These are phyloP conservation scores for Trichoderma aggressivum DNA, from an alignment of 2,329 filamentous ascomycete genomes.

Conservation along the genomic window DNA sequence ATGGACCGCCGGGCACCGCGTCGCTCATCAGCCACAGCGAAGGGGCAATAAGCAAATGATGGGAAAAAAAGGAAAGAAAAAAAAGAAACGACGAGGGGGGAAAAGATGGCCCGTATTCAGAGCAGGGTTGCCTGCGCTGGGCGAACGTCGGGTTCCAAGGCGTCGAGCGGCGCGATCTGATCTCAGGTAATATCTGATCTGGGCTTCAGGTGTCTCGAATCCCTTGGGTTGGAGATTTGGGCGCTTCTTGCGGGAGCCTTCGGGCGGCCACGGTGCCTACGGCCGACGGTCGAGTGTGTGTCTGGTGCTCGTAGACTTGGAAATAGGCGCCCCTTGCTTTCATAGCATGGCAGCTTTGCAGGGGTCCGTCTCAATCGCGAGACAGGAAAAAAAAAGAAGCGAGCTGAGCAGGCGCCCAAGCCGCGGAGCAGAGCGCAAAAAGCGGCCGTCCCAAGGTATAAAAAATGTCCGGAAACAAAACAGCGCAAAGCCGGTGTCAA, in stretches of 20 bases:
- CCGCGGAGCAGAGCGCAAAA: not conserved
- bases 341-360: slow-evolving; percentile 18
- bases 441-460: not conserved
- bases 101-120: not conserved
- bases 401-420: slow-evolving; percentile 3
- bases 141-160: not conserved
- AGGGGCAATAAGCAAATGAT: not conserved
- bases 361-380: slow-evolving; percentile 17
- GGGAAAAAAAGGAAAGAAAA: not conserved
- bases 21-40: slow-evolving; percentile 16
- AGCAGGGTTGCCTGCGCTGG: not conserved
- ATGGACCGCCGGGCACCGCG: slow-evolving; percentile 3
- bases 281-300: slow-evolving; percentile 13
- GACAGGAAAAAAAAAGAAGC: slow-evolving; percentile 3
- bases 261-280: not conserved
- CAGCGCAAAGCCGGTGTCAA: not conserved
- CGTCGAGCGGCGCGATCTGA: not conserved
- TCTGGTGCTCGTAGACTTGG: not conserved
- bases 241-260: not conserved
- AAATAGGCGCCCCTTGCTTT: slow-evolving; percentile 18
- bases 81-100: not conserved
- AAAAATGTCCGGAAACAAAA: not conserved
- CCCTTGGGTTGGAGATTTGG: not conserved
- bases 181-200: not conserved
- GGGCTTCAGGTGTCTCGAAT: not conserved